phyloP scores from a whole-genome alignment of 2,329 filamentous ascomycete species.

The Colletotrichum sublineola region DNA sequence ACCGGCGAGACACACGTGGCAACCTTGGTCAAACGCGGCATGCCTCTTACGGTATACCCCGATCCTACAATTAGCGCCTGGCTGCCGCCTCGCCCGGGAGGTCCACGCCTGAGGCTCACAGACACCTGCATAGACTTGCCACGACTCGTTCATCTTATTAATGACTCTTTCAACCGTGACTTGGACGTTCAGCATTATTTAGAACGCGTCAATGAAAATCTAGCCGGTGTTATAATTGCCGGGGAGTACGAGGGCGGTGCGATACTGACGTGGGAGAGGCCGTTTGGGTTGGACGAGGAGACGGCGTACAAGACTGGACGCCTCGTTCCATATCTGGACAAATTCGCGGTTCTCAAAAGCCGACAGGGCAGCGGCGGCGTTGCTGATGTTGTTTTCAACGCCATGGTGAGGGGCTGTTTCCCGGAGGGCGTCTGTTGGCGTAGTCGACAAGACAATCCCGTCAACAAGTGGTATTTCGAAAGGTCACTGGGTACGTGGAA shows the following conservation, averaged over 20 bases:
- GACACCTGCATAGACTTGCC: constrained; percentile 87
- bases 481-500: constrained; percentile 86
- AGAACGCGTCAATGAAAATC: constrained; percentile 79
- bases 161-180: constrained; percentile 90
- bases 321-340: constrained; percentile 94
- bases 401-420: constrained; percentile 92
- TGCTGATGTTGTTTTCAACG: constrained; percentile 95
- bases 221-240: constrained; percentile 94
- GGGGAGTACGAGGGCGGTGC: constrained; percentile 97
- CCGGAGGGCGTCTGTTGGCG: constrained; percentile 93
- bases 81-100: constrained; percentile 72
- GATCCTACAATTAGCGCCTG: constrained; percentile 76
- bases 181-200: constrained; percentile 89
- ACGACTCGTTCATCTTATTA: constrained; percentile 86
- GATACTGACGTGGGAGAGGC: constrained; percentile 93
- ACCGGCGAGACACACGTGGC: constrained; percentile 59
- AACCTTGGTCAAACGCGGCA: constrained; percentile 90
- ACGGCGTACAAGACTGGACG: constrained; percentile 67
- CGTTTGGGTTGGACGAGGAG: constrained; percentile 70
- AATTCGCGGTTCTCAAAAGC: constrained; percentile 92
- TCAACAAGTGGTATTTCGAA: constrained; percentile 99
- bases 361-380: constrained; percentile 93
- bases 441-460: constrained; percentile 89
- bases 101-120: constrained; percentile 76
- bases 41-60: constrained; percentile 88